Percentiles rank a stretch among this genome's conserved stretches.
These are phyloP conservation scores for Mortierella sp. DNA, from an alignment of 371 early-diverging fungal species.

Conservation along the genomic window DNA sequence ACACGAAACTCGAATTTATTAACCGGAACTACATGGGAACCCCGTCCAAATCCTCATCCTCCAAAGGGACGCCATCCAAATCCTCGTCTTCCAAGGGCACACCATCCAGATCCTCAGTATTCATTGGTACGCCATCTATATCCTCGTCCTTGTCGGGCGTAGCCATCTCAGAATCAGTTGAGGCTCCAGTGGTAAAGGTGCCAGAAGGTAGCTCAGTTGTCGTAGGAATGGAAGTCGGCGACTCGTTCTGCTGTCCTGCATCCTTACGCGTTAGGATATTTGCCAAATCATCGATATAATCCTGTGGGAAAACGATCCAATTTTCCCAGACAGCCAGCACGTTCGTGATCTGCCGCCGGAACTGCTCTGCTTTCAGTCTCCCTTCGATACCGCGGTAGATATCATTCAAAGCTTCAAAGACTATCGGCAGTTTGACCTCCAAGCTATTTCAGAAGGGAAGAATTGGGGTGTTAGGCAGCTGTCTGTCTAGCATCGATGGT, in stretches of 20 bases:
- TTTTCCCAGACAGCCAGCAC: slow-evolving; percentile 88
- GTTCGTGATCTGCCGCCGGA: slow-evolving; percentile 70
- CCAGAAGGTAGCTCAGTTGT: background rate
- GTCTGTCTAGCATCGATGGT: background rate
- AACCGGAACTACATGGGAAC: too few species aligned
- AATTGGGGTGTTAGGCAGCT: background rate
- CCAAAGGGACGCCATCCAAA: slow-evolving; percentile 51
- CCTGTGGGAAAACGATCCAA: slow-evolving; percentile 87
- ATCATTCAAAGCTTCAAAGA: slow-evolving; percentile 79
- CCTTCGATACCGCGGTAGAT: slow-evolving; percentile 77
- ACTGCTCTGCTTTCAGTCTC: slow-evolving; percentile 87
- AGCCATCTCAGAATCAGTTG: background rate
- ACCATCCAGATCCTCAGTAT: slow-evolving; percentile 40
- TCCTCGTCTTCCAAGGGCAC: slow-evolving; percentile 57
- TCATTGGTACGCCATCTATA: slow-evolving; percentile 59
- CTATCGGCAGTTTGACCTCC: slow-evolving; percentile 70
- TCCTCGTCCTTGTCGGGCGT: slow-evolving; percentile 35
- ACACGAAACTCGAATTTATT: too few species aligned
- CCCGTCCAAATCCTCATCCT: slow-evolving; percentile 46
- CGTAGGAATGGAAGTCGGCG: background rate
- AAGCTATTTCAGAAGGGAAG: slow-evolving; percentile 56
- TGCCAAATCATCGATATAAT: slow-evolving; percentile 69
- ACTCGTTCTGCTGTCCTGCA: background rate
- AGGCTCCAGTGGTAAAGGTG: too few species aligned
- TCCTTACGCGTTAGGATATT: slow-evolving; percentile 58